Percentiles rank a stretch among this genome's conserved stretches.
Evolutionary conservation across 768 basidiomycete genomes (phyloP).

Genomic region (Phanerodontia chrysosporium): DNA sequence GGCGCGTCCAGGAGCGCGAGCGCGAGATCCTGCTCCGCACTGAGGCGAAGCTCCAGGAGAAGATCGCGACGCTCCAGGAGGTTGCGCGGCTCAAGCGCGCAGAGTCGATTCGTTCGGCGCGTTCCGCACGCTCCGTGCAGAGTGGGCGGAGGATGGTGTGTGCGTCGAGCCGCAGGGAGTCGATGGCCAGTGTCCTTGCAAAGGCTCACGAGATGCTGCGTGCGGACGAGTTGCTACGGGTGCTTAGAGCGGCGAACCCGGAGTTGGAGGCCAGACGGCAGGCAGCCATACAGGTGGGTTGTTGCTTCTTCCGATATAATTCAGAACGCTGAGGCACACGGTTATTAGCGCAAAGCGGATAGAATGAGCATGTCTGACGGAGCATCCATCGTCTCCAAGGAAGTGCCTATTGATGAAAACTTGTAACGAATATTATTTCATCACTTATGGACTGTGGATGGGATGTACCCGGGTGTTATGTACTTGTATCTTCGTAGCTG

Average conservation of each 20-base stretch:
- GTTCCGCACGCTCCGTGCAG: neutral
- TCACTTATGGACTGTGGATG: conserved; percentile 5
- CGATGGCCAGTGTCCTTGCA: neutral
- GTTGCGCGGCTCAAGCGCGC: conserved; percentile 1
- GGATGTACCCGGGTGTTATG: neutral
- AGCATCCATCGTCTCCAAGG: neutral
- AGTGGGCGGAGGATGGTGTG: conserved; percentile 29
- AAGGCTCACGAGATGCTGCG: conserved; percentile 18
- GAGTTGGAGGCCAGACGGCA: conserved; percentile 58
- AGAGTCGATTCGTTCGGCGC: neutral
- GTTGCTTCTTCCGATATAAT: neutral
- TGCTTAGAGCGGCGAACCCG: conserved; percentile 51
- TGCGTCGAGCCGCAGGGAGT: neutral
- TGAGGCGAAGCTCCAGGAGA: conserved; percentile 28
- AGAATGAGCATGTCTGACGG: conserved; percentile 6
- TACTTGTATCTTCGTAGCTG: conserved; percentile 1
- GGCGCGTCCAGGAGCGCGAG: conserved; percentile 17
- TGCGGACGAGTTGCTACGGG: conserved; percentile 51
- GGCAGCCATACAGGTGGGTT: conserved; percentile 45
- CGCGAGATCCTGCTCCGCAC: conserved; percentile 19
- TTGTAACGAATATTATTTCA: conserved; percentile 1
- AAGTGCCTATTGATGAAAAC: neutral
- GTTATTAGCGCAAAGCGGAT: conserved; percentile 18
- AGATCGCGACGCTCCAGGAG: conserved; percentile 35
- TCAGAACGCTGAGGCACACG: conserved; percentile 11